Evolutionary conservation across 805 yeast species (phyloP), one percentile per base, ranked within the genome.

Genomic region (Spathaspora hagerdaliae): DNA sequence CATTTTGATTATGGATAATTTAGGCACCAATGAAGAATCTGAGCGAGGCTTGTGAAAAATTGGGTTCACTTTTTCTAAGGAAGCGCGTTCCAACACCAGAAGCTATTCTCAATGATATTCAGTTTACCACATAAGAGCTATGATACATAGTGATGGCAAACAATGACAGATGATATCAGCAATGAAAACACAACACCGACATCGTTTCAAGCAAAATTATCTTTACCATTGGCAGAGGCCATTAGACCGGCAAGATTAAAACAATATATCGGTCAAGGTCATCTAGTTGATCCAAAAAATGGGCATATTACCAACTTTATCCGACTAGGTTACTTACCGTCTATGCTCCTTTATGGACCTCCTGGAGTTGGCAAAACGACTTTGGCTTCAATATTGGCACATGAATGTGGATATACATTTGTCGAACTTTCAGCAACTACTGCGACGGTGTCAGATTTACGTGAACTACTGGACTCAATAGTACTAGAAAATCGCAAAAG

Each of bases 281-380:
- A 91, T 64, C 64, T 94, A 2, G 70, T 92, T 5, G 50, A 58
- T 37, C 85, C 87, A 0, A 64, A 67, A 1, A 69, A 73, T 7
- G 96, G 97, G 1, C 69, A 83, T 2, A 65, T 92, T 2, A 67
- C 81, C 27, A 82, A 82, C 38, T 86, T 86, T 49, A 72, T 91
- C 1, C 73, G 75, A 33, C 65, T 76, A 64, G 79, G 84, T n/a
- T 69, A 73, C 39, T 69, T 87, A 7, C 97, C 97, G 1, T 89
- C 97, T 0, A 75, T 94, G 81, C 81, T 94, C 1, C 66, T 94
- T 5, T 86, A 94, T 87, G 99, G 99, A 0, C 96, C 96, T 0
- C 96, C 97, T 1, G 99, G 99, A 0, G 91, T 89, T 2, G 92
- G 94, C 73, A 94, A 94, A 59, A 94, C 99, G 0, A 85, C 97